Evolutionary conservation across 768 basidiomycete species (phyloP).

Genomic region (Baorangia bicolor): DNA sequence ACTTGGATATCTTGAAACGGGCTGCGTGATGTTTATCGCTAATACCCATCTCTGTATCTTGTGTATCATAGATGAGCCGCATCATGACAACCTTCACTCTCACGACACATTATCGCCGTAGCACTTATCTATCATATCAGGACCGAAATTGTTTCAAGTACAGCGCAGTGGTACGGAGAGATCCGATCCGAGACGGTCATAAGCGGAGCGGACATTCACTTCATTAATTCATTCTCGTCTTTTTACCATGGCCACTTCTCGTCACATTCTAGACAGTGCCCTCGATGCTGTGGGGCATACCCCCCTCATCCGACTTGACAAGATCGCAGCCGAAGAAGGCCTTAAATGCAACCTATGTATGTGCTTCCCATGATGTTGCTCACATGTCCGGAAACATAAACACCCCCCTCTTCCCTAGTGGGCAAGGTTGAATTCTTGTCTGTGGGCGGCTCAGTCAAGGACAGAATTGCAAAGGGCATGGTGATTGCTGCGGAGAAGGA

Average conservation of each 20-base stretch:
- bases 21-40: neutral
- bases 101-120: neutral
- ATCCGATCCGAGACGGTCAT: slow-evolving; percentile 11
- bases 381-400: neutral
- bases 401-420: slow-evolving; percentile 43
- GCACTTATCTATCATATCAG: neutral
- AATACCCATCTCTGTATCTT: neutral
- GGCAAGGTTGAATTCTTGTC: slow-evolving; percentile 90
- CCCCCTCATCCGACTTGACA: slow-evolving; percentile 84
- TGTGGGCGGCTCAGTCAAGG: slow-evolving; percentile 93
- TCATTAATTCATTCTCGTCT: too few species aligned
- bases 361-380: slow-evolving; percentile 29
- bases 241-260: slow-evolving; percentile 33
- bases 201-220: neutral
- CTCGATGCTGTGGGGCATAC: slow-evolving; percentile 89
- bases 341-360: slow-evolving; percentile 87
- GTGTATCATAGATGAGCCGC: neutral
- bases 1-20: slow-evolving; percentile 36
- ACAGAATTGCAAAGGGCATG: slow-evolving; percentile 96
- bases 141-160: too few species aligned
- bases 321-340: slow-evolving; percentile 68
- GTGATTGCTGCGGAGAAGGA: slow-evolving; percentile 90
- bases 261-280: slow-evolving; percentile 66
- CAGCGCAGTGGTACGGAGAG: neutral
- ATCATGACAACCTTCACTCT: neutral